Evolutionary conservation across 2,329 filamentous ascomycete genomes (phyloP).

Genomic region (Eutypa lata): DNA sequence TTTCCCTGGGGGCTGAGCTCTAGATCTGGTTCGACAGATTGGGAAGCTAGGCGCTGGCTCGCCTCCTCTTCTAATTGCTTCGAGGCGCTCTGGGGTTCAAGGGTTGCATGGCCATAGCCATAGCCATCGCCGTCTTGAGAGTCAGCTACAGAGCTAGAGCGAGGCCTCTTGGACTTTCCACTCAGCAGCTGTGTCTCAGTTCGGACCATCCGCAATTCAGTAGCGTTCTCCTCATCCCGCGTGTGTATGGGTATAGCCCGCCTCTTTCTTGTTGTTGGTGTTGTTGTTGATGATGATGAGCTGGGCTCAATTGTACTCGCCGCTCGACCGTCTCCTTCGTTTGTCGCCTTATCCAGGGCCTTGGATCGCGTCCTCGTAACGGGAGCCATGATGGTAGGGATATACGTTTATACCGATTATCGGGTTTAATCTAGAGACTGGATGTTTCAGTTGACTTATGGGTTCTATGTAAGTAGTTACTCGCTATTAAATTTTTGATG

Average conservation of each 20-base stretch:
- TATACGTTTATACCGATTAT: too few relatives aligned
- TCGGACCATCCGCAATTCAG: constrained; percentile 8
- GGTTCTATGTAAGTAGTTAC: constrained; percentile 4
- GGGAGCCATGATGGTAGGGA: constrained; percentile 21
- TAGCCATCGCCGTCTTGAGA: constrained; percentile 14
- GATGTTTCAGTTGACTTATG: neutral
- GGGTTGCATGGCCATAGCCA: neutral
- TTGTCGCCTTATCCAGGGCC: constrained; percentile 1
- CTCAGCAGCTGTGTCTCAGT: constrained; percentile 24
- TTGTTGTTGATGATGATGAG: constrained; percentile 1
- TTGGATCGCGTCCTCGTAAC: constrained; percentile 22
- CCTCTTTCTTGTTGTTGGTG: constrained; percentile 15
- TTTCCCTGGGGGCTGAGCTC: constrained; percentile 3
- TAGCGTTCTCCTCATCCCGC: neutral
- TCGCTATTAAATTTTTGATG: constrained; percentile 19
- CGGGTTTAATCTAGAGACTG: too few relatives aligned
- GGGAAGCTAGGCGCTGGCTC: constrained; percentile 21
- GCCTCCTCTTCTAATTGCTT: constrained; percentile 30
- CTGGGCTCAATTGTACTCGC: neutral
- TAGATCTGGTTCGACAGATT: constrained; percentile 12
- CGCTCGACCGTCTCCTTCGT: constrained; percentile 1
- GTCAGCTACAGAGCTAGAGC: constrained; percentile 15
- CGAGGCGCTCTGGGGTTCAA: constrained; percentile 24
- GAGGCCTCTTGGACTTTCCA: constrained; percentile 14
- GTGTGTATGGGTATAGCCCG: constrained; percentile 19